phyloP scores from a whole-genome alignment of 2,329 filamentous ascomycete species.

The Phyllosticta ampelicida region DNA sequence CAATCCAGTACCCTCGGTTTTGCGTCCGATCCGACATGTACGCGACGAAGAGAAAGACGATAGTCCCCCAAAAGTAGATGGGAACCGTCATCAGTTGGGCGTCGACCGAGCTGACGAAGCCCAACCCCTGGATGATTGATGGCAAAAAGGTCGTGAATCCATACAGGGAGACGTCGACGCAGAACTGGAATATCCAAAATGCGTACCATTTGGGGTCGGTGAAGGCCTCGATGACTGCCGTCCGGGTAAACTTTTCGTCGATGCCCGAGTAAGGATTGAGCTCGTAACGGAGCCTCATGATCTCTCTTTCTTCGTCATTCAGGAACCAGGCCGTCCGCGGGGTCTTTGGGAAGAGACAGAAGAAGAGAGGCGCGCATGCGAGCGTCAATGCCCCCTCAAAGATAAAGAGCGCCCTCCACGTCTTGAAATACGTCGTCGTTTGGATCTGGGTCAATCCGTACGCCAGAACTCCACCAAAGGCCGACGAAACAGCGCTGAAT shows the following conservation, averaged over 20 bases:
- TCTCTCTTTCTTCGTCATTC: constrained; percentile 31
- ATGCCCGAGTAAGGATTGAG: constrained; percentile 6
- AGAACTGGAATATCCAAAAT: constrained; percentile 9
- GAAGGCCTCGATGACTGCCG: constrained; percentile 12
- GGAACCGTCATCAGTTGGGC: constrained; percentile 49
- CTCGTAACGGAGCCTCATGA: constrained; percentile 8
- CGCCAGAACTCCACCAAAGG: constrained; percentile 50
- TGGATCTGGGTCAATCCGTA: constrained; percentile 53
- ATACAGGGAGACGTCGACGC: constrained; percentile 29
- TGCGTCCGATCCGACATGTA: constrained; percentile 1
- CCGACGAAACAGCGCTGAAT: constrained; percentile 48
- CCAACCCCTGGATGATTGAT: constrained; percentile 55
- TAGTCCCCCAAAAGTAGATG: constrained; percentile 7
- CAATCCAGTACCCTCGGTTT: constrained; percentile 2
- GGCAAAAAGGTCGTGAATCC: constrained; percentile 36
- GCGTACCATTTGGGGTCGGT: constrained; percentile 15
- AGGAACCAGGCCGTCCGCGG: constrained; percentile 49
- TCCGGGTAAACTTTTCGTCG: constrained; percentile 20
- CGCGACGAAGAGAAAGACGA: constrained; percentile 4
- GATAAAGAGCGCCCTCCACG: constrained; percentile 27
- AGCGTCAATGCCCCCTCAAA: constrained; percentile 16
- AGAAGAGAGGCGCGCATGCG: constrained; percentile 17
- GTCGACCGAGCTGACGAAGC: constrained; percentile 44
- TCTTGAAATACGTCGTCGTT: constrained; percentile 32
- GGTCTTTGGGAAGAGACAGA: constrained; percentile 48